phyloP scores from a whole-genome alignment of 192 early-diverging fungal genomes.

The Backusella australiensis region DNA sequence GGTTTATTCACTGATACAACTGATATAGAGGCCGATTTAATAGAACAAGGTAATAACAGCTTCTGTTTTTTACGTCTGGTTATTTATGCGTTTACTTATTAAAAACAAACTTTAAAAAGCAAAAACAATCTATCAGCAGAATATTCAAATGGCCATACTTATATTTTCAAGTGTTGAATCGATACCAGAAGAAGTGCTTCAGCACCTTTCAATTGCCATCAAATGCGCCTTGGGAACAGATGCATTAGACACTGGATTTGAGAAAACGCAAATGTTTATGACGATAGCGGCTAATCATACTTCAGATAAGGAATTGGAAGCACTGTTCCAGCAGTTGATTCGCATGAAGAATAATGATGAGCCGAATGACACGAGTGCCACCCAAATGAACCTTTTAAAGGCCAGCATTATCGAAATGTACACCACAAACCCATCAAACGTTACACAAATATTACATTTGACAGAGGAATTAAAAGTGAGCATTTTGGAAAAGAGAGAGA shows the following conservation, averaged over 20 bases:
- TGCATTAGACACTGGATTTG: not conserved
- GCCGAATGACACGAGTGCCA: not conserved
- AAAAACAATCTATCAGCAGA: constrained; percentile 7
- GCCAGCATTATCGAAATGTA: constrained; percentile 69
- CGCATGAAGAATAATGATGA: not conserved
- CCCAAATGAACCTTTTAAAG: constrained; percentile 42
- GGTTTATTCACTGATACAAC: constrained; percentile 3
- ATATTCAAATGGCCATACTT: constrained; percentile 12
- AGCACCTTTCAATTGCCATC: constrained; percentile 59
- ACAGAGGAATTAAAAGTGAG: constrained; percentile 74
- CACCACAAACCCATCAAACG: constrained; percentile 54
- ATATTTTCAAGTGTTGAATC: constrained; percentile 40
- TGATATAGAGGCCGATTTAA: not conserved
- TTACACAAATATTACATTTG: constrained; percentile 67
- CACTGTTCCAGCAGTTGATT: not conserved
- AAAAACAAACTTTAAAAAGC: not conserved
- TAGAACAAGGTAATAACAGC: not conserved
- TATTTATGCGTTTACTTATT: not conserved
- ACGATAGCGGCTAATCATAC: not conserved
- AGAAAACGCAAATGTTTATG: not conserved
- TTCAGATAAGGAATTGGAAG: not conserved
- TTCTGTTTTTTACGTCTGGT: not conserved
- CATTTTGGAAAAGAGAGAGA: not conserved
- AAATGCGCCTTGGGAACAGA: not conserved
- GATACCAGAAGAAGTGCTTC: constrained; percentile 54